Conservation (phyloP, 352 stramenopile species). For the Phytophthora rubi region DNA sequence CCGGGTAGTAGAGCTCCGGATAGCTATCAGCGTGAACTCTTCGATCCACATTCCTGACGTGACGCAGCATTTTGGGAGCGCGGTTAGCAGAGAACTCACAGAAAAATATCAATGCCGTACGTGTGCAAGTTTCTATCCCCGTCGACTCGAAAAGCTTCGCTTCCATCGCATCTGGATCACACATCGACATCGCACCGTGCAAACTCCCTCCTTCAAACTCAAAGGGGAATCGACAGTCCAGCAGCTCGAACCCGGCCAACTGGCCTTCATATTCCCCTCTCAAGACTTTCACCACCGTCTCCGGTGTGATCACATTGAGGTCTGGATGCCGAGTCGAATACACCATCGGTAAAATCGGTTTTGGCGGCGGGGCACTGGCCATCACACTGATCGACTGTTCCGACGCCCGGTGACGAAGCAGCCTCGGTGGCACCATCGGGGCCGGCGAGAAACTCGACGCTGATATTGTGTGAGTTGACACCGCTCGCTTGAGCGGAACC, state of each 20-base stretch:
- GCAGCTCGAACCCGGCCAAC: constrained; percentile 42
- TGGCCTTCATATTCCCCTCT: constrained; percentile 42
- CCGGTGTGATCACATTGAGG: constrained; percentile 63
- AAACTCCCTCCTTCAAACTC: constrained; percentile 58
- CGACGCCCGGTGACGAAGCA: constrained; percentile 19
- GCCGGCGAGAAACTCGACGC: constrained; percentile 5
- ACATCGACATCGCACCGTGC: constrained; percentile 43
- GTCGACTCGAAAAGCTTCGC: constrained; percentile 39
- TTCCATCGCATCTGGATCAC: constrained; percentile 53
- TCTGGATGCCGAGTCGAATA: constrained; percentile 60
- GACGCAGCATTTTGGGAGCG: constrained; percentile 72
- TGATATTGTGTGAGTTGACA: constrained; percentile 21
- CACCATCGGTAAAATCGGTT: constrained; percentile 56
- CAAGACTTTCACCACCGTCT: constrained; percentile 48
- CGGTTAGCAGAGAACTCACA: constrained; percentile 77
- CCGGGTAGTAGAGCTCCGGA: constrained; percentile 67
- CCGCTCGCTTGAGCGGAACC: constrained; percentile 22
- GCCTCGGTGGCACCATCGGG: constrained; percentile 3
- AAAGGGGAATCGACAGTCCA: constrained; percentile 71
- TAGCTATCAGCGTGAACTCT: constrained; percentile 64
- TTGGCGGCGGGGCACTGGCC: constrained; percentile 1
- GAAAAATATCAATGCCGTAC: constrained; percentile 66
- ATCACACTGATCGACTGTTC: constrained; percentile 18
- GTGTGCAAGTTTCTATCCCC: constrained; percentile 29
- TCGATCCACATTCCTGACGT: constrained; percentile 69